Evolutionary conservation across 768 basidiomycete species (phyloP).

Genomic region (Boletus reticulatus): DNA sequence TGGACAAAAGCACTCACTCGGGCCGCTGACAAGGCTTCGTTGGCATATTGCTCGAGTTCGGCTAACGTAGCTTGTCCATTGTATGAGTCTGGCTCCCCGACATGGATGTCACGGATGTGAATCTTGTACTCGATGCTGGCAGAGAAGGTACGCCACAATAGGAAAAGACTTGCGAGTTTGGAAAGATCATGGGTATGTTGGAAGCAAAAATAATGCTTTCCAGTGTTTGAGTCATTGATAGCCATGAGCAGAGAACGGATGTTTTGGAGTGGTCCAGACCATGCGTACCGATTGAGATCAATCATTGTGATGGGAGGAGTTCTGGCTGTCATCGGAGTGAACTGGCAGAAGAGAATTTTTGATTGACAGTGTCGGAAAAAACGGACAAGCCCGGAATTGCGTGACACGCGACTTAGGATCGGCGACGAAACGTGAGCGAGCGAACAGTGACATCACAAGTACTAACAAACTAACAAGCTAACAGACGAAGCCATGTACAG

Average conservation of each 20-base stretch:
- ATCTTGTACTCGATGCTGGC: background rate
- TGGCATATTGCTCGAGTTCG: too few relatives aligned
- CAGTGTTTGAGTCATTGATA: background rate
- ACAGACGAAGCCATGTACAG: too few relatives aligned
- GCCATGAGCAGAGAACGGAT: background rate
- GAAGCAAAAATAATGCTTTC: background rate
- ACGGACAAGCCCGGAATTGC: too few relatives aligned
- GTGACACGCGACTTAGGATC: too few relatives aligned
- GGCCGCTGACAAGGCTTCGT: too few relatives aligned
- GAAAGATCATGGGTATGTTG: background rate
- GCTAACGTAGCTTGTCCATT: background rate
- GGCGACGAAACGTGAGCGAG: too few relatives aligned
- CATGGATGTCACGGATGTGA: background rate
- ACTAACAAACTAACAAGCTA: too few relatives aligned
- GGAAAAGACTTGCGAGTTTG: background rate
- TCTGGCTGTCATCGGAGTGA: background rate
- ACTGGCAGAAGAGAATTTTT: background rate
- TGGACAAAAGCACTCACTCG: too few relatives aligned
- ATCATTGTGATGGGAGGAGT: background rate
- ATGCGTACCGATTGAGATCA: too few relatives aligned
- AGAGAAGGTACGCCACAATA: background rate
- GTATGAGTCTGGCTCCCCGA: background rate
- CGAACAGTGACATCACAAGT: too few relatives aligned
- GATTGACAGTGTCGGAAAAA: too few relatives aligned
- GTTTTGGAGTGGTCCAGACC: background rate